phyloP scores from a whole-genome alignment of 345 rosid species.

The Isatis tinctoria region DNA sequence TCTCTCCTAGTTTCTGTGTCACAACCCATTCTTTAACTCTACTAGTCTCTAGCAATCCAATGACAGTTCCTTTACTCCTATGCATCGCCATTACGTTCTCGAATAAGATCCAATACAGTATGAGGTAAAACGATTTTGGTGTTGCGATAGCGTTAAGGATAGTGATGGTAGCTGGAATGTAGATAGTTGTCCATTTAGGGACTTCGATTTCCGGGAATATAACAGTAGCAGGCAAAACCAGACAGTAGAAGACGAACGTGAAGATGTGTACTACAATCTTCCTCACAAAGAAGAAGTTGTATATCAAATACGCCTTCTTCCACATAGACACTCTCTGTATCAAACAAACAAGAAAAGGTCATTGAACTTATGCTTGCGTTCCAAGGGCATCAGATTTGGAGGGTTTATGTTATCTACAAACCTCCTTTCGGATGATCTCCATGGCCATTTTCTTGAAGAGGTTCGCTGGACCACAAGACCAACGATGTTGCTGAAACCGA shows the following conservation, averaged over 20 bases:
- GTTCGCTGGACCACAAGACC: constrained; percentile 96
- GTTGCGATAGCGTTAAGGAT: constrained; percentile 80
- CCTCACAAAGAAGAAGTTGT: constrained; percentile 85
- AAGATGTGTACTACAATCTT: constrained; percentile 82
- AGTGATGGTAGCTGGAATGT: constrained; percentile 74
- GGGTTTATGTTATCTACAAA: neutral
- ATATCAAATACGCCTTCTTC: constrained; percentile 82
- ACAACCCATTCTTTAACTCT: constrained; percentile 96
- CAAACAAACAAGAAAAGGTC: constrained; percentile 3
- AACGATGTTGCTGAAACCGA: constrained; percentile 79
- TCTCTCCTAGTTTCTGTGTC: constrained; percentile 85
- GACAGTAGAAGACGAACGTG: constrained; percentile 78
- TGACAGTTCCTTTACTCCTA: constrained; percentile 77
- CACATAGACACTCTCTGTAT: constrained; percentile 65
- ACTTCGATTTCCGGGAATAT: constrained; percentile 82
- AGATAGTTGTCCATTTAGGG: constrained; percentile 86
- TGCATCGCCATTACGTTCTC: constrained; percentile 96
- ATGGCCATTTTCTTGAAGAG: constrained; percentile 69
- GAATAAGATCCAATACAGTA: constrained; percentile 68
- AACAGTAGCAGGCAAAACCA: constrained; percentile 75
- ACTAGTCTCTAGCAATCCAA: constrained; percentile 79
- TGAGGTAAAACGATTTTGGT: constrained; percentile 56
- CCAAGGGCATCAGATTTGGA: neutral
- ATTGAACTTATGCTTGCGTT: neutral
- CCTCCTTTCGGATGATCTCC: constrained; percentile 59